Evolutionary conservation across 306 rosid species (phyloP).

Genomic region (Cercis canadensis): DNA sequence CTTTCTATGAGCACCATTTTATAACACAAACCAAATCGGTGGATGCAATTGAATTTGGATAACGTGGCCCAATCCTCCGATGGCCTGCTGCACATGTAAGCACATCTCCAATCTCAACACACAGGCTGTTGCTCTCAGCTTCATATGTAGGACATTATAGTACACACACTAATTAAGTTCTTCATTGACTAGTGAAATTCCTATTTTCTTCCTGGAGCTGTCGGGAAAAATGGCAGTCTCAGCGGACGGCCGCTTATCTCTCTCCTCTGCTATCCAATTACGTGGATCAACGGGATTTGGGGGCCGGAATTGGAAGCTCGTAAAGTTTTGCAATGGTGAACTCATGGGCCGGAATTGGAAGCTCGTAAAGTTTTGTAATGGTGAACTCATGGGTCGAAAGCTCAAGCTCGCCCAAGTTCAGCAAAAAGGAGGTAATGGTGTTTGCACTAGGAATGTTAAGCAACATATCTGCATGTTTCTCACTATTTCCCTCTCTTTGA

Average conservation of each 20-base stretch:
- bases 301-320: constrained; percentile 24
- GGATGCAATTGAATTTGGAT: constrained; percentile 48
- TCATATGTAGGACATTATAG: constrained; percentile 13
- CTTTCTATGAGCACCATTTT: background rate
- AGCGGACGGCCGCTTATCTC: constrained; percentile 39
- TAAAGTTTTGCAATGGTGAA: constrained; percentile 40
- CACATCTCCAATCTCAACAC: constrained; percentile 9
- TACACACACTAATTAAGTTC: background rate
- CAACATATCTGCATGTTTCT: constrained; percentile 42
- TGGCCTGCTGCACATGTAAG: constrained; percentile 27
- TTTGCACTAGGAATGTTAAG: constrained; percentile 29
- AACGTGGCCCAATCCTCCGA: constrained; percentile 45
- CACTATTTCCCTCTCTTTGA: constrained; percentile 33
- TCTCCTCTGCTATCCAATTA: constrained; percentile 36
- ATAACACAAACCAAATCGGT: constrained; percentile 31
- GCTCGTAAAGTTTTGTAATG: too few species aligned
- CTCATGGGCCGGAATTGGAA: constrained; percentile 42
- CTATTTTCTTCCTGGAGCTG: constrained; percentile 26
- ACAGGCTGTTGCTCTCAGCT: background rate
- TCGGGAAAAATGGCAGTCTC: constrained; percentile 45
- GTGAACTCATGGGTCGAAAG: too few species aligned
- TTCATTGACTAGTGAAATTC: constrained; percentile 17
- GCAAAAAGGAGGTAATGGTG: background rate
- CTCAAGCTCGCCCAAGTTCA: constrained; percentile 2
- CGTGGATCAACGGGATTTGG: constrained; percentile 29